phyloP scores from a whole-genome alignment of 345 rosid species.

The Salix suchowensis region DNA sequence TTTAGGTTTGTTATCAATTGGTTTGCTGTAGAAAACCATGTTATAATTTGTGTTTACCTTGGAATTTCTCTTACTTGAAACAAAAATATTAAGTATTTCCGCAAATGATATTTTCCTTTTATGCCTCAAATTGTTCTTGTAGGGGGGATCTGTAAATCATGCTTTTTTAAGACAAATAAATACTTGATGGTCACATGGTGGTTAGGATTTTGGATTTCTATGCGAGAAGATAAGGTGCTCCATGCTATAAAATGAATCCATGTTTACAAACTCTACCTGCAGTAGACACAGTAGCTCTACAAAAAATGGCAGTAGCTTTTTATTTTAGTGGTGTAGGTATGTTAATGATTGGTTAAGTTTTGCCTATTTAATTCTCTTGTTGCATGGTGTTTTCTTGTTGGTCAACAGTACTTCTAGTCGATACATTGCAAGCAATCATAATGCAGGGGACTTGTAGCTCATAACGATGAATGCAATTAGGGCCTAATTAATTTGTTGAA shows the following conservation, averaged over 20 bases:
- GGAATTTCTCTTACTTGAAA: background rate
- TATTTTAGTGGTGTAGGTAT: background rate
- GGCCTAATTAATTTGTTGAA: background rate
- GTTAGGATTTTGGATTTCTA: background rate
- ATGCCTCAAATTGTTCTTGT: background rate
- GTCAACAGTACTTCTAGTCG: background rate
- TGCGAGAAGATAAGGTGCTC: background rate
- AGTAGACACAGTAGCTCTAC: background rate
- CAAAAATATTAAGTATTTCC: background rate
- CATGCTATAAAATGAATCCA: background rate
- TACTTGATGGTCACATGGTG: background rate
- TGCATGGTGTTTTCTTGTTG: background rate
- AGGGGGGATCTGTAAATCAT: background rate
- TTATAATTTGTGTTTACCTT: background rate
- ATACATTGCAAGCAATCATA: background rate
- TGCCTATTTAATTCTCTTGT: background rate
- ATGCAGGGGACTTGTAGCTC: background rate
- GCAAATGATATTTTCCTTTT: background rate
- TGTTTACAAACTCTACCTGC: background rate
- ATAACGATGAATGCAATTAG: background rate
- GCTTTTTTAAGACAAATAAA: background rate
- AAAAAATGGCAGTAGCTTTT: background rate
- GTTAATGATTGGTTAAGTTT: background rate
- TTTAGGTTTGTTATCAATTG: background rate
- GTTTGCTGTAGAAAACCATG: background rate